These are phyloP conservation scores for Collybia mongolica DNA, from an alignment of 768 basidiomycete genomes.

Conservation along the genomic window DNA sequence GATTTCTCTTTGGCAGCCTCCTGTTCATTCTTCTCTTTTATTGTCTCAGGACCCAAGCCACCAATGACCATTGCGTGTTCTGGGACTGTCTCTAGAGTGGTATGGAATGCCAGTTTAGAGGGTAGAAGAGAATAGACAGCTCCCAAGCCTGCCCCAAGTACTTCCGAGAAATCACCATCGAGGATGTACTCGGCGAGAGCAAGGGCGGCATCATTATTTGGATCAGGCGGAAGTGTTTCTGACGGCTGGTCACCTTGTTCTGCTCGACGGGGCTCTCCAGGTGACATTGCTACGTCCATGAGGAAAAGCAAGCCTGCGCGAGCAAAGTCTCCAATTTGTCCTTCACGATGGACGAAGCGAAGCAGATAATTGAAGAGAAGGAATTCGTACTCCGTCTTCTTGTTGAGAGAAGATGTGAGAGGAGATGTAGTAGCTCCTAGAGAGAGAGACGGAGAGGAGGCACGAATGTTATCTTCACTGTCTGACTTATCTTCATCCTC, in stretches of 20 bases:
- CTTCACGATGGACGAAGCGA: slow-evolving; percentile 93
- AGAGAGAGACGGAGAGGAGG: slow-evolving; percentile 62
- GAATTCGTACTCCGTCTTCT: slow-evolving; percentile 91
- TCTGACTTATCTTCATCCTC: slow-evolving; percentile 40
- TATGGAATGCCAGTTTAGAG: slow-evolving; percentile 74
- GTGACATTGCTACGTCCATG: slow-evolving; percentile 95
- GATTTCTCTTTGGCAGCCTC: slow-evolving; percentile 49
- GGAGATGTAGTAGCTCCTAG: slow-evolving; percentile 55
- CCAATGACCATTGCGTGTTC: slow-evolving; percentile 74
- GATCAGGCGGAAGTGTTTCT: slow-evolving; percentile 45
- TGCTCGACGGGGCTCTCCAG: slow-evolving; percentile 42
- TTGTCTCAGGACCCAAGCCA: slow-evolving; percentile 49
- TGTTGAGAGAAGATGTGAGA: slow-evolving; percentile 38
- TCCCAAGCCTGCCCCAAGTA: slow-evolving; percentile 88
- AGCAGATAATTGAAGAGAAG: slow-evolving; percentile 94
- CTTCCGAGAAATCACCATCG: slow-evolving; percentile 98
- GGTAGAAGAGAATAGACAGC: slow-evolving; percentile 93
- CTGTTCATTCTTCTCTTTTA: slow-evolving; percentile 52
- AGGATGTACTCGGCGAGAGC: slow-evolving; percentile 91
- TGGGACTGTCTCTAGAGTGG: slow-evolving; percentile 36
- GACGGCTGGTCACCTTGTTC: slow-evolving; percentile 37
- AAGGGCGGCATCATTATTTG: slow-evolving; percentile 81
- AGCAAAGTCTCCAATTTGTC: slow-evolving; percentile 90
- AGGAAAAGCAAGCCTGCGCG: slow-evolving; percentile 90
- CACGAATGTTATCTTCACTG: slow-evolving; percentile 17